Base-by-base conservation (phyloP, 2,329 filamentous ascomycete species). In the Fusarium liriodendri region DNA sequence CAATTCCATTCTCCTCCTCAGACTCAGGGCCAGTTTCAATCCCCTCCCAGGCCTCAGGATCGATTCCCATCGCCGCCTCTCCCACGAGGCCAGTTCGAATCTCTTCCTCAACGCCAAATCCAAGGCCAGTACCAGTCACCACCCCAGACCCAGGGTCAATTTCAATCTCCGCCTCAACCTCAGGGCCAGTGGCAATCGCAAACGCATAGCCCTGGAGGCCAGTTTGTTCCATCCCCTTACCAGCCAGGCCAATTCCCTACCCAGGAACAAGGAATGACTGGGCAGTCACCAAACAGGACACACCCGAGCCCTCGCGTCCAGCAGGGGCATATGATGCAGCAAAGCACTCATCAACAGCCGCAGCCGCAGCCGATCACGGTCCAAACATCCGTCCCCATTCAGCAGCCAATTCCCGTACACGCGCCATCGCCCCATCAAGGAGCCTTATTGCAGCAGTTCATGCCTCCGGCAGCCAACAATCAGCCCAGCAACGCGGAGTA, bases 161-260 rank as follows among this genome's bases (percentile, higher is more conserved):
- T 72, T 11, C 70, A 58, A 18, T 62, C 69, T 32, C 60, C 70
- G 18, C 45, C 58, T 20, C 71, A 71, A 8, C 47, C 62, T 27
- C 71, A 52, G 10, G 45, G 67, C 16, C 73, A 69, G 35, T 71
- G 72, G 60, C 75, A 76, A 40, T 60, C 63, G n/a, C 70, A 69
- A 27, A 61, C 61, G 25, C 66, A 65, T 16, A 40, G 50, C 10
- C 61, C 64, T 25, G 57, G 22, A 11, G 83, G 84, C 54, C 83
- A 79, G 32, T 85, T 85, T 40, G 82, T 76, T 4, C 74, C 76
- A 14, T 81, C 85, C 1, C 82, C 84, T 2, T 84, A 85, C 38
- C 84, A 84, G 1, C 73, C 69, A 29, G 78, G 80, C 14, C 85
- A 85, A 52, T 66, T 71, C 8, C 72, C 81, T 16, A 83, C 84